Conservation (phyloP, 225 moss, liverwort and hornwort genomes). For the Marchantia paleacea region DNA sequence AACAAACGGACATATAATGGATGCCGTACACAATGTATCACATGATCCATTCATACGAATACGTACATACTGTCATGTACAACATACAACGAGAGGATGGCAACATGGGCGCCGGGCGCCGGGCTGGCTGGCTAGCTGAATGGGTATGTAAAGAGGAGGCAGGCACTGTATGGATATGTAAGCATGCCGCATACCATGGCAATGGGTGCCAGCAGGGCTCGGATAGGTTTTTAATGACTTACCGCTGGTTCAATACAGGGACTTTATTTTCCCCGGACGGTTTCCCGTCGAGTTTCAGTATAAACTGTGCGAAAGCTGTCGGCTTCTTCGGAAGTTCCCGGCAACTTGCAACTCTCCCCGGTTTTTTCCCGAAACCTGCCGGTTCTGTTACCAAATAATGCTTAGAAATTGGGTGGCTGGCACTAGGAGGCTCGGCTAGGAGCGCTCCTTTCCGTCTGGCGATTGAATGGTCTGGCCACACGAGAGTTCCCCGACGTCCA, state of each 20-base stretch:
- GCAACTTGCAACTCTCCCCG: no score
- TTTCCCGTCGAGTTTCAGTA: no score
- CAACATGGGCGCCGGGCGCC: no score
- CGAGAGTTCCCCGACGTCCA: not conserved
- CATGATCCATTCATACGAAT: not conserved
- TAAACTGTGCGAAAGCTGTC: not conserved
- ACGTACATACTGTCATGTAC: not conserved
- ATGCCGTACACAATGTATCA: not conserved
- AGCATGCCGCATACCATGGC: not conserved
- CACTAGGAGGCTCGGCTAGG: not conserved
- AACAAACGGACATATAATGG: constrained; percentile 5
- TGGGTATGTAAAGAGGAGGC: not conserved
- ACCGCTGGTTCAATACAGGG: no score
- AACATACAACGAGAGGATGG: not conserved
- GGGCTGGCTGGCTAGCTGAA: not conserved
- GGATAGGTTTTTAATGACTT: no score
- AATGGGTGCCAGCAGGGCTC: no score
- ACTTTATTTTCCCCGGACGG: no score
- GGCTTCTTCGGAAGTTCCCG: not conserved
- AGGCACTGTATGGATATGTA: not conserved
- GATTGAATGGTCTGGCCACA: not conserved
- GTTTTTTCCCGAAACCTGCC: no score
- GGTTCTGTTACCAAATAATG: not conserved
- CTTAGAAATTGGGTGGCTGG: not conserved
- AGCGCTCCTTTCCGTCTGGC: not conserved